Evolutionary conservation across 2,329 filamentous ascomycete genomes (phyloP).

Genomic region (Botrytis aclada): DNA sequence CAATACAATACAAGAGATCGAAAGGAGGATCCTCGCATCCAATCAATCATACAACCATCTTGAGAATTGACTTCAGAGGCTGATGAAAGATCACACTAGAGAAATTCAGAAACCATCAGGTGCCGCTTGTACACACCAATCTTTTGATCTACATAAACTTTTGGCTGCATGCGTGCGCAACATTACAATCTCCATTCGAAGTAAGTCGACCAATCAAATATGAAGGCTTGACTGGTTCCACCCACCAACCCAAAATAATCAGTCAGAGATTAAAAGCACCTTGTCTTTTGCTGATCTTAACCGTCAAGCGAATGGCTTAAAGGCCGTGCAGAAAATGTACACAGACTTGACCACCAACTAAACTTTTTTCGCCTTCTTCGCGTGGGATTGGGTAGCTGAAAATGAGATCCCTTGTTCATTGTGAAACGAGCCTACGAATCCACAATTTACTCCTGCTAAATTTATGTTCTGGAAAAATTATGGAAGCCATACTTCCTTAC

Average conservation of each 20-base stretch:
- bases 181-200: constrained; percentile 12
- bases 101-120: constrained; percentile 15
- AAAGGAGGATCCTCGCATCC: background rate
- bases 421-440: constrained; percentile 32
- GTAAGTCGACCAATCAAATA: constrained; percentile 8
- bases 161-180: constrained; percentile 20
- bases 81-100: constrained; percentile 1
- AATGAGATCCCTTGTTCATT: constrained; percentile 26
- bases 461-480: constrained; percentile 33
- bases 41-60: background rate
- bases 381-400: constrained; percentile 34
- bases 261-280: constrained; percentile 18
- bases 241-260: constrained; percentile 7
- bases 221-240: background rate
- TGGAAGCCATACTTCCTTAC: constrained; percentile 30
- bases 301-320: constrained; percentile 26
- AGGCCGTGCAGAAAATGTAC: constrained; percentile 23
- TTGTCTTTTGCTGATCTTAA: constrained; percentile 21
- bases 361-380: constrained; percentile 17
- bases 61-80: background rate
- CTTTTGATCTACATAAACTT: constrained; percentile 17
- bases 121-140: constrained; percentile 20
- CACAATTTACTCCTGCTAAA: constrained; percentile 21
- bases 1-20: background rate
- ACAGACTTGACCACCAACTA: constrained; percentile 9